Conservation (phyloP, 225 moss, liverwort and hornwort genomes). For the Polytrichum commune region DNA sequence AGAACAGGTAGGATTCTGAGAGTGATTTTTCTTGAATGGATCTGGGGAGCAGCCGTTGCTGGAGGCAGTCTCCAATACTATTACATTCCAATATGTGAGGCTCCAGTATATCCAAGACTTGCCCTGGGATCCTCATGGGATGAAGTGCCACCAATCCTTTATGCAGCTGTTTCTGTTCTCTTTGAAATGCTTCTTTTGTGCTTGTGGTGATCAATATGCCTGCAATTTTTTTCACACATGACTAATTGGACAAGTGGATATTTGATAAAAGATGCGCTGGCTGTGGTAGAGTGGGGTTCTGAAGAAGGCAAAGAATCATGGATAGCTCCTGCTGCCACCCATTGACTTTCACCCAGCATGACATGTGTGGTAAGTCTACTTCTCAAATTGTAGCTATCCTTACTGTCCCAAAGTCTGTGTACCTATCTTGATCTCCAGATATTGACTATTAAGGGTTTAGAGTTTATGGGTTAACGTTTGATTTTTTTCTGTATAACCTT, state of each 20-base stretch:
- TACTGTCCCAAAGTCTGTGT: too few relatives aligned
- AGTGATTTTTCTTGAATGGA: slow-evolving; percentile 10
- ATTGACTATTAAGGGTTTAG: too few relatives aligned
- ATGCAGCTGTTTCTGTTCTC: too few relatives aligned
- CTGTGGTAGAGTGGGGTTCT: slow-evolving; percentile 69
- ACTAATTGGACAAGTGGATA: slow-evolving; percentile 86
- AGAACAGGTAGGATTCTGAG: too few relatives aligned
- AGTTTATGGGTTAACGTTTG: too few relatives aligned
- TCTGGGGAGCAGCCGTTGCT: slow-evolving; percentile 43
- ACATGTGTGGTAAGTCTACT: slow-evolving; percentile 69
- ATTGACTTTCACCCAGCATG: slow-evolving; percentile 58
- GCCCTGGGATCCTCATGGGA: slow-evolving; percentile 43
- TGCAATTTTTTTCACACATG: slow-evolving; percentile 36
- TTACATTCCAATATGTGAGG: slow-evolving; percentile 32
- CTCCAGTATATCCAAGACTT: slow-evolving; percentile 46
- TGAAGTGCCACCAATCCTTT: slow-evolving; percentile 14
- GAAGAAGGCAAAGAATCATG: slow-evolving; percentile 37
- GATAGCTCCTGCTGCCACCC: slow-evolving; percentile 59
- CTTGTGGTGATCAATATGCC: too few relatives aligned
- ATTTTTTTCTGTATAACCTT: too few relatives aligned
- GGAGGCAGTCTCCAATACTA: slow-evolving; percentile 49
- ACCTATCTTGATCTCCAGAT: too few relatives aligned
- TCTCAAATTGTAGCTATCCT: too few relatives aligned
- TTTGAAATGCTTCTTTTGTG: too few relatives aligned
- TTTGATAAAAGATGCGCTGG: slow-evolving; percentile 59